These are phyloP conservation scores for Leucocoprinus leucothites DNA, from an alignment of 768 basidiomycete genomes.

Conservation along the genomic window DNA sequence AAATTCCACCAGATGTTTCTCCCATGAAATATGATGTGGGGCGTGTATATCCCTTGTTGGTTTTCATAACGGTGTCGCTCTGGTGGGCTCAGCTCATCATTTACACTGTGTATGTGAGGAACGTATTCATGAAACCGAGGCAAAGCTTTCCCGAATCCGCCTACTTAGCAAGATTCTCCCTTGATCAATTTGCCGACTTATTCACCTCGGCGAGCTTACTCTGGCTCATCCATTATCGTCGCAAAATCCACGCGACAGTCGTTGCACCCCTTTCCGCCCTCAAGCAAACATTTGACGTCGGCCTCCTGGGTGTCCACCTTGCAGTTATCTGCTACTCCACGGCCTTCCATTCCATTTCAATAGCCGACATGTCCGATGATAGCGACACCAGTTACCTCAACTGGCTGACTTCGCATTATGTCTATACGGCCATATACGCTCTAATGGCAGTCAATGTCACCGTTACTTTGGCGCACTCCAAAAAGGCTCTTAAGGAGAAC, in stretches of 20 bases:
- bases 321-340: not conserved
- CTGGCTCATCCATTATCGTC: conserved; percentile 6
- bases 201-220: not conserved
- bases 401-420: conserved; percentile 1
- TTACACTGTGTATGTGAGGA: not conserved
- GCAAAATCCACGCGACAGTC: not conserved
- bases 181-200: not conserved
- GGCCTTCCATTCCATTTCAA: not conserved
- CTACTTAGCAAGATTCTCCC: not conserved
- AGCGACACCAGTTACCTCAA: not conserved
- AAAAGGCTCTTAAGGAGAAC: not conserved
- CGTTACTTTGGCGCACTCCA: not conserved
- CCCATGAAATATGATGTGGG: not conserved
- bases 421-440: not conserved
- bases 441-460: not conserved
- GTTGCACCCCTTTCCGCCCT: not conserved
- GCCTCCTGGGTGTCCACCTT: not conserved
- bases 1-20: not conserved
- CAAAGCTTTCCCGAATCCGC: not conserved
- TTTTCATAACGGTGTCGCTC: not conserved
- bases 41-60: not conserved
- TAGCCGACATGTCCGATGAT: not conserved
- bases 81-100: conserved; percentile 8
- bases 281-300: not conserved
- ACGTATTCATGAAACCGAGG: not conserved